Base-by-base conservation (phyloP, 2,329 filamentous ascomycete genomes). In the Colletotrichum chrysophilum region DNA sequence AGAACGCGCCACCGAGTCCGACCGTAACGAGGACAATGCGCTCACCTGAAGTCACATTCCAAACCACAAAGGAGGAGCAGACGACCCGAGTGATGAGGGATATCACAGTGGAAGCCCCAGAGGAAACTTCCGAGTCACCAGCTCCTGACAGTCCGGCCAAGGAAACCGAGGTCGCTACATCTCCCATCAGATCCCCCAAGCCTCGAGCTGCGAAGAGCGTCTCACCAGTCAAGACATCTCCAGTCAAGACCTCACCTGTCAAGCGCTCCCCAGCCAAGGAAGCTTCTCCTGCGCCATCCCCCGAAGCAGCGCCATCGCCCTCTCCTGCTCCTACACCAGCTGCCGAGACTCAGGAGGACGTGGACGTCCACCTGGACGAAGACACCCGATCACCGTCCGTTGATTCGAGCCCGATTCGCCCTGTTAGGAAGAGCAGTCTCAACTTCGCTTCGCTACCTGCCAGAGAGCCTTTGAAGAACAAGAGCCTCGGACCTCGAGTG, bases 371-470 rank as follows among this genome's bases (percentile, higher is more conserved):
- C 18, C 81, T 83, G 62, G 89, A 91, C 52, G 74, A 74, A 7
- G 90, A 90, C 76, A 85, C 85, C 26, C 87, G 88, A 76, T 94
- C 93, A 4, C 90, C 91, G 18, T 94, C 93, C 3, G 93, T 95
- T 64, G 89, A 87, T 1, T 95, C 94, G 1, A 96, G 94, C 79
- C 94, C 94, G 0, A 92, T 94, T 65, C 90, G 95, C 78, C 94
- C 94, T 3, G 88, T 95, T 34, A 93, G 96, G 76, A 98, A 98
- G 88, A 98, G 96, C 85, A 98, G 96, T 83, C 89, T 99, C 76
- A 98, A 94, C 75, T 98, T 99, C 85, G 95, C 97, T 48, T 95
- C 97, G 21, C 88, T 99, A 14, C 97, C 97, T 34, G 96, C 96
- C 4, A 91, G 97, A 76, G 96, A 98, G 81, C 96, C 96, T 43